phyloP scores from a whole-genome alignment of 2,329 filamentous ascomycete genomes.

The Juglanconis juglandina region DNA sequence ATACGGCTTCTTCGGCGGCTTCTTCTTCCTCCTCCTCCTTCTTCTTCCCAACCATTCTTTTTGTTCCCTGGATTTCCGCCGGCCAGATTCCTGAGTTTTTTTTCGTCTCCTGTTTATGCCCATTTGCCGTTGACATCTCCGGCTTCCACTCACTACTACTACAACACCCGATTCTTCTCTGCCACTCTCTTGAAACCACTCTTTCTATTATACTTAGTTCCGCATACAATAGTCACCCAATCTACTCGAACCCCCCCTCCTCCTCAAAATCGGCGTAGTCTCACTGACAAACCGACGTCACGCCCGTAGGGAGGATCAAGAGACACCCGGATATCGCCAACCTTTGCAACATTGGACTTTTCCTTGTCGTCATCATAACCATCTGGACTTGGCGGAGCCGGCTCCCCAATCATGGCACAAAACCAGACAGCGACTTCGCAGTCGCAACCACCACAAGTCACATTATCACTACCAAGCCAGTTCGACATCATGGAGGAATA shows the following conservation, averaged over 20 bases:
- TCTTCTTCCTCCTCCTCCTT: background rate
- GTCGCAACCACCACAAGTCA: background rate
- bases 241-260: too few relatives aligned
- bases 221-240: too few relatives aligned
- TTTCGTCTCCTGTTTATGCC: background rate
- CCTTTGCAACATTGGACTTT: background rate
- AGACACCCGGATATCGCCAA: background rate
- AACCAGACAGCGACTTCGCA: conserved; percentile 7
- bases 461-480: conserved; percentile 10
- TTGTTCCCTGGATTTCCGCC: background rate
- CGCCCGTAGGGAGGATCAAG: background rate
- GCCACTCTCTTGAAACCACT: conserved; percentile 5
- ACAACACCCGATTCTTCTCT: conserved; percentile 1
- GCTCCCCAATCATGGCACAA: conserved; percentile 11
- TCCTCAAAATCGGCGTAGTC: background rate
- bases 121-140: conserved; percentile 5
- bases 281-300: conserved; percentile 1
- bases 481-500: conserved; percentile 13
- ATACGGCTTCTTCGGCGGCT: background rate
- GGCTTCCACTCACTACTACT: conserved; percentile 5
- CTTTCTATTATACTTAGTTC: background rate
- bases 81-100: background rate
- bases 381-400: conserved; percentile 10
- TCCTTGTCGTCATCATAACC: background rate
- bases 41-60: conserved; percentile 1